Conservation (phyloP, 176 grass and related monocot genomes). For the Poa annua region DNA sequence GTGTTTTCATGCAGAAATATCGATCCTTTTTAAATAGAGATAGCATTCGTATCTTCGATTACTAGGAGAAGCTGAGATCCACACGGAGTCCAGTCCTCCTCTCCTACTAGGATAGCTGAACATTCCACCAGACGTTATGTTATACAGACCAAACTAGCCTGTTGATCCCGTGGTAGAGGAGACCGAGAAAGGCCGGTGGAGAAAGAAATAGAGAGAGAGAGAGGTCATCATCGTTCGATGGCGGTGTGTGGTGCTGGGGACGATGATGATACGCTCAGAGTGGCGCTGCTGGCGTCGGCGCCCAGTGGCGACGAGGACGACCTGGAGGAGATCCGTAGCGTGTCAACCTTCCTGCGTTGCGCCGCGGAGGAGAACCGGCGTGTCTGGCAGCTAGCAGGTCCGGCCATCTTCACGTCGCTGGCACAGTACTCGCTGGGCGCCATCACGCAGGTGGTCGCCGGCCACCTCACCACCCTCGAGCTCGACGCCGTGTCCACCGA, state of each 20-base stretch:
- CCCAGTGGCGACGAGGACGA: background rate
- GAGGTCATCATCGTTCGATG: background rate
- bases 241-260: background rate
- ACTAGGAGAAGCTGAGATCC: too few relatives aligned
- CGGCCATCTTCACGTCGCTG: slow-evolving; percentile 80
- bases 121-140: too few relatives aligned
- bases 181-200: too few relatives aligned
- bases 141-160: too few relatives aligned
- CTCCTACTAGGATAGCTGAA: too few relatives aligned
- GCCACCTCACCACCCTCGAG: slow-evolving; percentile 87
- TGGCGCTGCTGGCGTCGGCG: slow-evolving; percentile 14
- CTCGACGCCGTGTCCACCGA: slow-evolving; percentile 89
- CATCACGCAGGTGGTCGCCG: slow-evolving; percentile 67
- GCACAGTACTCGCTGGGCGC: slow-evolving; percentile 88
- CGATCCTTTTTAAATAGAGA: too few relatives aligned
- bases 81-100: too few relatives aligned
- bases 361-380: slow-evolving; percentile 65
- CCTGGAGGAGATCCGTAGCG: slow-evolving; percentile 71
- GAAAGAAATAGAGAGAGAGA: background rate
- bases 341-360: slow-evolving; percentile 37
- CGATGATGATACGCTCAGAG: background rate
- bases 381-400: slow-evolving; percentile 70
- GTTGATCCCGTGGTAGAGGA: background rate
- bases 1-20: background rate
- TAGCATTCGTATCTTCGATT: too few relatives aligned